Conservation (phyloP, 2,329 filamentous ascomycete genomes). For the Blastomyces parvus region DNA sequence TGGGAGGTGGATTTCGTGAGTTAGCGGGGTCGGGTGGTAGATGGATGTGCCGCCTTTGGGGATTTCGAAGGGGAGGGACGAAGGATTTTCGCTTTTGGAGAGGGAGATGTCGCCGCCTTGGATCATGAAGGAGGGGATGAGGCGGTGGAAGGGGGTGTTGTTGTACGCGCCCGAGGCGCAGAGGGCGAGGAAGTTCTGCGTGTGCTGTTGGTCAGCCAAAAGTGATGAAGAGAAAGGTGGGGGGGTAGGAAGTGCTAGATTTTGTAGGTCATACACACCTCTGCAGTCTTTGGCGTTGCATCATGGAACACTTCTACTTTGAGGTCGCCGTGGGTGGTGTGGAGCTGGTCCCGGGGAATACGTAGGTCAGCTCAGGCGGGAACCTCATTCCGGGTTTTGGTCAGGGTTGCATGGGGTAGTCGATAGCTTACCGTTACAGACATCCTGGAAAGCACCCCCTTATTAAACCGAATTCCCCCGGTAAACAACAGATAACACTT, state of each 20-base stretch:
- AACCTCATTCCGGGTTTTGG: neutral
- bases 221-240: neutral
- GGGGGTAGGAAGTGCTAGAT: too few species aligned
- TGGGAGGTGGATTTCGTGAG: conserved; percentile 53
- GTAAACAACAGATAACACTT: neutral
- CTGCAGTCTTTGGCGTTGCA: conserved; percentile 81
- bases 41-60: conserved; percentile 51
- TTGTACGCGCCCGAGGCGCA: conserved; percentile 54
- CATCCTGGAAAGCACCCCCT: conserved; percentile 7
- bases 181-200: conserved; percentile 55
- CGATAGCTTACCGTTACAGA: conserved; percentile 13
- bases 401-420: neutral
- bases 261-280: conserved; percentile 43
- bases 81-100: conserved; percentile 29
- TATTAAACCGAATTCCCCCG: neutral
- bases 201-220: neutral
- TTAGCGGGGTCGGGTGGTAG: conserved; percentile 42
- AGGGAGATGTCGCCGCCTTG: conserved; percentile 50
- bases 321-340: conserved; percentile 80
- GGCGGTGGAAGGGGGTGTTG: conserved; percentile 53
- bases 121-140: conserved; percentile 56
- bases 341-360: conserved; percentile 42
- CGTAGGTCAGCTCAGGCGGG: conserved; percentile 1
- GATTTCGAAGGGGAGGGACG: conserved; percentile 38
- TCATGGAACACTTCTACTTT: conserved; percentile 97